Evolutionary conservation across 1,284 basidiomycete genomes (phyloP).

Genomic region (Ustilago vetiveriae): DNA sequence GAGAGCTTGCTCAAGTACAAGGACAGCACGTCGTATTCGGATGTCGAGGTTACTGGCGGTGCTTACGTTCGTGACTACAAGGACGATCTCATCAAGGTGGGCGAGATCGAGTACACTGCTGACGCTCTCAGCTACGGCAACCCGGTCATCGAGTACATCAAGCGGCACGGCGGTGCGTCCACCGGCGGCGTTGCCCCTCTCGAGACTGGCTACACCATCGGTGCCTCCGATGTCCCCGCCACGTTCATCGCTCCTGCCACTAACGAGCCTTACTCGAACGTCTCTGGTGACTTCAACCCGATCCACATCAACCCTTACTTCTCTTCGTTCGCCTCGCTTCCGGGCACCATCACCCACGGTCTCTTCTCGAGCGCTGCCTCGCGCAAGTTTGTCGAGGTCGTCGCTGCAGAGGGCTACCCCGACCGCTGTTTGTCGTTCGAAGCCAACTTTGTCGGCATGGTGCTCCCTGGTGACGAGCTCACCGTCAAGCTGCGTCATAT

Average conservation of each 20-base stretch:
- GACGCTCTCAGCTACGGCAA: slow-evolving; percentile 72
- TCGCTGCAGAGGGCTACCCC: slow-evolving; percentile 90
- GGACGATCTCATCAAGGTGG: slow-evolving; percentile 59
- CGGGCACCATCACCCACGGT: slow-evolving; percentile 96
- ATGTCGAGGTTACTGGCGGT: slow-evolving; percentile 80
- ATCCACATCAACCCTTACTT: slow-evolving; percentile 99
- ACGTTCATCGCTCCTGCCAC: slow-evolving; percentile 73
- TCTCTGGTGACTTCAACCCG: slow-evolving; percentile 96
- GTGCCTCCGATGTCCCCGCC: slow-evolving; percentile 37
- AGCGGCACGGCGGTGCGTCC: slow-evolving; percentile 84
- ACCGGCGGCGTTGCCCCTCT: slow-evolving; percentile 79
- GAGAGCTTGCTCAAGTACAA: slow-evolving; percentile 87
- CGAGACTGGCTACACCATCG: slow-evolving; percentile 70
- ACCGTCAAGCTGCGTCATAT: slow-evolving; percentile 77
- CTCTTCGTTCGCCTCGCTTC: slow-evolving; percentile 89
- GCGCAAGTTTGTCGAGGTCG: slow-evolving; percentile 88
- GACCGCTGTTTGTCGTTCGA: slow-evolving; percentile 72
- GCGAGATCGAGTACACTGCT: slow-evolving; percentile 55
- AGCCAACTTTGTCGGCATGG: slow-evolving; percentile 87
- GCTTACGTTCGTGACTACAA: slow-evolving; percentile 60
- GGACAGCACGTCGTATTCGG: slow-evolving; percentile 85
- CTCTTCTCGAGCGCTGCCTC: slow-evolving; percentile 97
- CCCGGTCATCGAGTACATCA: slow-evolving; percentile 90
- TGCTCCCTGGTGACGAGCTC: slow-evolving; percentile 90
- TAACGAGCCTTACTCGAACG: slow-evolving; percentile 92